Evolutionary conservation across 495 filamentous ascomycete genomes (phyloP).

Genomic region (Niebla homalea): DNA sequence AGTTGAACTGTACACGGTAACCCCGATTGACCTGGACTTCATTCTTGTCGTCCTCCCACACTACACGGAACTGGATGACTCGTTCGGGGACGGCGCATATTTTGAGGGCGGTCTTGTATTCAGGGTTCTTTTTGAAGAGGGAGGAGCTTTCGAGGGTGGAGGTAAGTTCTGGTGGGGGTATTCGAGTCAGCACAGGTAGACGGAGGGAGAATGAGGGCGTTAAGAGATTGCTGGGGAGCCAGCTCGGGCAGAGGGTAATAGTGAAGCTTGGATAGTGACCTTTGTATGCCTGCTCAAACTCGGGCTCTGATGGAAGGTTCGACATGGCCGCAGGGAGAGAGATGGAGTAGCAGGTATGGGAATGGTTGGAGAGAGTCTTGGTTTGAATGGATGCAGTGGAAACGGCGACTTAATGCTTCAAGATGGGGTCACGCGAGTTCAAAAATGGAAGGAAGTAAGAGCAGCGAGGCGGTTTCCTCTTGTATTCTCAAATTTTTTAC

Average conservation of each 20-base stretch:
- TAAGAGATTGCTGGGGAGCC: background rate
- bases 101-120: conserved; percentile 80
- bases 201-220: background rate
- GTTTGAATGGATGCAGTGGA: background rate
- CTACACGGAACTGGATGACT: conserved; percentile 90
- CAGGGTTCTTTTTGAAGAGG: conserved; percentile 85
- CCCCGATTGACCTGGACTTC: conserved; percentile 88
- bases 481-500: no score
- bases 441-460: no score
- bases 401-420: background rate
- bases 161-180: conserved; percentile 56
- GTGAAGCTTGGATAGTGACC: conserved; percentile 37
- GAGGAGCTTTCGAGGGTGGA: conserved; percentile 86
- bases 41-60: conserved; percentile 90
- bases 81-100: conserved; percentile 90
- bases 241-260: background rate
- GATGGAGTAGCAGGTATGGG: background rate
- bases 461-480: no score
- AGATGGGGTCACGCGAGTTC: no score
- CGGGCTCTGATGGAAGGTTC: conserved; percentile 76
- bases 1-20: conserved; percentile 98
- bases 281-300: conserved; percentile 98
- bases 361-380: background rate
- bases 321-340: conserved; percentile 46
- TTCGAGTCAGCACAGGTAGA: background rate